Percentiles rank a stretch among this genome's conserved stretches.
Conservation (phyloP, 2,329 filamentous ascomycete genomes). For the Pseudogymnoascus sp. region DNA sequence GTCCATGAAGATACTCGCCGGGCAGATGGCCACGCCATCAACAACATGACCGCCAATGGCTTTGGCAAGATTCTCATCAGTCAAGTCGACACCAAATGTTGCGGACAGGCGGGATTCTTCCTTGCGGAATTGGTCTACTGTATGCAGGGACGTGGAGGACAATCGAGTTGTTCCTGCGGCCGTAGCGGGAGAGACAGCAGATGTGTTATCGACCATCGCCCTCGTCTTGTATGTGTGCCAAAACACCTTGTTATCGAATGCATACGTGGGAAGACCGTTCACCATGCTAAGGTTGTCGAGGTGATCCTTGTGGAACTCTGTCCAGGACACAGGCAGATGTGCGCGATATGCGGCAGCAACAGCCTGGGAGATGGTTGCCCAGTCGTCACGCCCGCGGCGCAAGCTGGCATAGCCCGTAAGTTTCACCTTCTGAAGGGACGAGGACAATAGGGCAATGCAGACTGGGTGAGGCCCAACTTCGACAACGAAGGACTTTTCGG, state of each 20-base stretch:
- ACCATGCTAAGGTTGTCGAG: conserved; percentile 44
- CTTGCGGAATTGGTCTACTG: neutral
- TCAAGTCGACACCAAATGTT: neutral
- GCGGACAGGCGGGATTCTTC: neutral
- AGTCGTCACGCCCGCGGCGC: conserved; percentile 44
- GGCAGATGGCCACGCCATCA: conserved; percentile 18
- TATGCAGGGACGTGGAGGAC: neutral
- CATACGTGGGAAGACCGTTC: conserved; percentile 46
- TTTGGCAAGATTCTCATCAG: neutral
- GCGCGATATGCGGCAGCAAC: conserved; percentile 40
- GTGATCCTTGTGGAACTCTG: conserved; percentile 48
- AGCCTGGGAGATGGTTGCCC: conserved; percentile 42
- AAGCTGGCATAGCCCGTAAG: conserved; percentile 35
- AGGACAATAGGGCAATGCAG: conserved; percentile 58
- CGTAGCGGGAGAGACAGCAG: neutral
- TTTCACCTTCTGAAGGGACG: conserved; percentile 41
- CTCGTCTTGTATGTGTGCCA: conserved; percentile 18
- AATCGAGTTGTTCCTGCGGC: neutral
- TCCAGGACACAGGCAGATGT: conserved; percentile 47
- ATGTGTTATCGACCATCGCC: neutral
- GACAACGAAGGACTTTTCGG: conserved; percentile 59
- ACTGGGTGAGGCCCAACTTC: conserved; percentile 65
- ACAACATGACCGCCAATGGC: conserved; percentile 19
- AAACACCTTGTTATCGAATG: conserved; percentile 54
- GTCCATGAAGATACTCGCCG: conserved; percentile 24